Base-by-base conservation (phyloP, 2,329 filamentous ascomycete species). In the Fusarium stilboides region DNA sequence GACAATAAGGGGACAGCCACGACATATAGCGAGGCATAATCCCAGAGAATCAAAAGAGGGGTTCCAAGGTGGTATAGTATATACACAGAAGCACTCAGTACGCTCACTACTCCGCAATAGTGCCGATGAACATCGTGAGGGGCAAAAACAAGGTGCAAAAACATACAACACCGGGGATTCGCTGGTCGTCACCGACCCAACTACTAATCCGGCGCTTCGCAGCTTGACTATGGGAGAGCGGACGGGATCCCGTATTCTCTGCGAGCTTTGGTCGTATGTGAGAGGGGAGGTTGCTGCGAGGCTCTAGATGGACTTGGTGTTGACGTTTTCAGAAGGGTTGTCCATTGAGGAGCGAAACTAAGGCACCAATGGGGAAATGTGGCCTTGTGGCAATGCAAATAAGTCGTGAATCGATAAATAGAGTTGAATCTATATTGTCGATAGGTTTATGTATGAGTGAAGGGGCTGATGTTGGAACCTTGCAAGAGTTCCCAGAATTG, bases 201-300 rank as follows among this genome's bases (percentile, higher is more conserved):
- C 60, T 63, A 63, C 60, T 63, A 63, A 63, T 63, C 60, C 60
- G n/a, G 60, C 57, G 60, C 62, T 64, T 65, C 61, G 59, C 36
- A 64, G 59, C 59, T 64, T 64, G 59, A 64, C 58, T 63, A 50
- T 63, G 61, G 61, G 61, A 57, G 58, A 64, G 61, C 58, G 37
- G 59, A 64, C 61, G 61, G 59, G 62, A 65, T 58, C 62, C 60
- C 53, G 62, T 65, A 49, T 65, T 65, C 15, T 65, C 53, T 65
- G 43, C 46, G 60, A 65, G 62, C 60, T 65, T n/a, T 65, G 62
- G 62, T 53, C 60, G 62, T 65, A 65, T 65, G 62, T 65, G 36
- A 6, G 33, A 1, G 34, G 1, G 2, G 12, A 3, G 1, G 8
- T 2, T 14, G 26, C 8, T 40, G 31, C 26, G 6, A 17, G 8